phyloP scores from a whole-genome alignment of 371 early-diverging fungal species.

The Syncephalis plumigaleata region DNA sequence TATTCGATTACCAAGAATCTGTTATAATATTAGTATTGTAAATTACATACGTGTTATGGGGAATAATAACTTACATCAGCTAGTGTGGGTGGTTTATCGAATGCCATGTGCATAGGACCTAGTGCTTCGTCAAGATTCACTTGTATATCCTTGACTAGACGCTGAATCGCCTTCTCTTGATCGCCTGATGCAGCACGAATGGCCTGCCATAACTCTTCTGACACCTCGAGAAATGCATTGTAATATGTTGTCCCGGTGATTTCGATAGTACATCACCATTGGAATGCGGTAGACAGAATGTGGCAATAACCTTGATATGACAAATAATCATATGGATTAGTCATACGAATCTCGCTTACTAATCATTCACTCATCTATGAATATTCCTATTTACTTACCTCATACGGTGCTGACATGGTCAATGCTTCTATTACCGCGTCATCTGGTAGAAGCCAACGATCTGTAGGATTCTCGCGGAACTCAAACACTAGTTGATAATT shows the following conservation, averaged over 20 bases:
- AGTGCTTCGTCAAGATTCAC: too few species aligned
- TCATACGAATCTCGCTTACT: too few species aligned
- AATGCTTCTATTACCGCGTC: conserved; percentile 23
- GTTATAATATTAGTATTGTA: too few species aligned
- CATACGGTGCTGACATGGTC: conserved; percentile 14
- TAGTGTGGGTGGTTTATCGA: too few species aligned
- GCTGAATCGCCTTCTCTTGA: too few species aligned
- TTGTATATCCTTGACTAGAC: too few species aligned
- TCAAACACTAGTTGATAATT: conserved; percentile 5
- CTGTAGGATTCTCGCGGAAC: conserved; percentile 6
- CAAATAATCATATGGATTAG: too few species aligned
- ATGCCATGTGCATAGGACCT: too few species aligned
- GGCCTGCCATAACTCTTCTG: conserved; percentile 3
- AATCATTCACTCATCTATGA: not conserved
- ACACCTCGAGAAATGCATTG: conserved; percentile 3
- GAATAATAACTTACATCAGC: too few species aligned
- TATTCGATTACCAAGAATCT: too few species aligned
- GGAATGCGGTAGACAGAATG: conserved; percentile 11
- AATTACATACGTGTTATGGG: too few species aligned
- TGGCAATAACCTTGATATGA: conserved; percentile 11
- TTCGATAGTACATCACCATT: conserved; percentile 2
- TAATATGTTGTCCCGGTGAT: conserved; percentile 8
- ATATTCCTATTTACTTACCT: conserved; percentile 12
- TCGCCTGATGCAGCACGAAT: too few species aligned
- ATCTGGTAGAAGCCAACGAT: conserved; percentile 17